Percentiles rank a stretch among this genome's conserved stretches.
Conservation (phyloP, 139 green algal species). For the Tetraselmis chui region DNA sequence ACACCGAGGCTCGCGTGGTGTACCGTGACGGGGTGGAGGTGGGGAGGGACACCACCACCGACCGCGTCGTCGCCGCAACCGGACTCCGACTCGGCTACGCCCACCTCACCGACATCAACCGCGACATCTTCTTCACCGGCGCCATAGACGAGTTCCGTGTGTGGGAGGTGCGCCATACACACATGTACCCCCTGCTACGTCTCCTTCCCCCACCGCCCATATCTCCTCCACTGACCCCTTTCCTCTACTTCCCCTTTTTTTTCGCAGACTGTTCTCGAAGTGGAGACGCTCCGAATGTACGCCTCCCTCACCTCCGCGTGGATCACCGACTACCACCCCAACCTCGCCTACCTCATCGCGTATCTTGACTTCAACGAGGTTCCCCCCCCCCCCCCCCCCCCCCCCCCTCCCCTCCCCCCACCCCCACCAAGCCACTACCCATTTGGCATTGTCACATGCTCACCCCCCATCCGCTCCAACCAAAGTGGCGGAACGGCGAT, state of each 20-base stretch:
- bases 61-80: background rate
- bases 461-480: too few species aligned
- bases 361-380: background rate
- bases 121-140: background rate
- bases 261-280: background rate
- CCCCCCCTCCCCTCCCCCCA: too few species aligned
- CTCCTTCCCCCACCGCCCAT: background rate
- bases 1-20: background rate
- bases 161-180: background rate
- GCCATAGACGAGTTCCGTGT: background rate
- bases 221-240: background rate
- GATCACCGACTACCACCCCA: background rate
- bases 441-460: too few species aligned
- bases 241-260: too few species aligned
- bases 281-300: background rate
- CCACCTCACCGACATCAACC: background rate
- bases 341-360: background rate
- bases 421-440: too few species aligned
- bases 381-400: too few species aligned
- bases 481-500: too few species aligned
- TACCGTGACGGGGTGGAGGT: background rate
- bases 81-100: background rate
- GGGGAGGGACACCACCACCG: background rate
- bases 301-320: background rate
- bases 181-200: too few species aligned